A percentile compares a stretch with the other conserved stretches of the same genome.
Evolutionary conservation across 148 eudicot species (phyloP).

Genomic region (Camellia lanceoleosa): DNA sequence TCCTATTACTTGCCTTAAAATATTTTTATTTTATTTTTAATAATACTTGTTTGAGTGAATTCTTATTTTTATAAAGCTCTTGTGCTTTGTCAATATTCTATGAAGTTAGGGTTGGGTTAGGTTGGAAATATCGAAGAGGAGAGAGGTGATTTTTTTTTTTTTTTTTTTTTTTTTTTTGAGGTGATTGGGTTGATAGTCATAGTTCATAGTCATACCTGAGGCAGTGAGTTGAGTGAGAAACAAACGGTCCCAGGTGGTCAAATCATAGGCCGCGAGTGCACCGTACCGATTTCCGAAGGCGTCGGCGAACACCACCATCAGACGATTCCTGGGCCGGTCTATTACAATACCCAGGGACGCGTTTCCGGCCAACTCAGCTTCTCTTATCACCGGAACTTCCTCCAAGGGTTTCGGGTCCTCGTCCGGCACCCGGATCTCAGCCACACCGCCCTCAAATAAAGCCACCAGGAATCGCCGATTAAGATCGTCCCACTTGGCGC

Average conservation of each 20-base stretch:
- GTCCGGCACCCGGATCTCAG: slow-evolving; percentile 40
- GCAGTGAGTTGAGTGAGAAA: slow-evolving; percentile 65
- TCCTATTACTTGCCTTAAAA: too few species aligned
- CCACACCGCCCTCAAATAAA: slow-evolving; percentile 72
- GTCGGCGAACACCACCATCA: slow-evolving; percentile 63
- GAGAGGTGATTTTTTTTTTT: too few species aligned
- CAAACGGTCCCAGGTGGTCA: slow-evolving; percentile 60
- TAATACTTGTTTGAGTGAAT: too few species aligned
- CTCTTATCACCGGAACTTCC: slow-evolving; percentile 50
- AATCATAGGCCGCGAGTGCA: slow-evolving; percentile 81
- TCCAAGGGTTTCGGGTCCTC: slow-evolving; percentile 20
- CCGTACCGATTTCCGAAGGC: slow-evolving; percentile 55
- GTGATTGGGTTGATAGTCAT: neutral
- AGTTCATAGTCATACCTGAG: slow-evolving; percentile 35
- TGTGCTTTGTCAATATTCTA: too few species aligned
- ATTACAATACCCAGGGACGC: slow-evolving; percentile 56
- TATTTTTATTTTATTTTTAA: too few species aligned
- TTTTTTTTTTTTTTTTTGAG: too few species aligned
- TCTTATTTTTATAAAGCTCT: too few species aligned
- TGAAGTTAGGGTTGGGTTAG: too few species aligned
- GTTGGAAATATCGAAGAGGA: too few species aligned
- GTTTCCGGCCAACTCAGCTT: slow-evolving; percentile 57
- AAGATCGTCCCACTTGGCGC: slow-evolving; percentile 69
- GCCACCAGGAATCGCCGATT: slow-evolving; percentile 71
- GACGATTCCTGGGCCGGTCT: slow-evolving; percentile 60